phyloP scores from a whole-genome alignment of 441 rosid species.

The Manihot esculenta region DNA sequence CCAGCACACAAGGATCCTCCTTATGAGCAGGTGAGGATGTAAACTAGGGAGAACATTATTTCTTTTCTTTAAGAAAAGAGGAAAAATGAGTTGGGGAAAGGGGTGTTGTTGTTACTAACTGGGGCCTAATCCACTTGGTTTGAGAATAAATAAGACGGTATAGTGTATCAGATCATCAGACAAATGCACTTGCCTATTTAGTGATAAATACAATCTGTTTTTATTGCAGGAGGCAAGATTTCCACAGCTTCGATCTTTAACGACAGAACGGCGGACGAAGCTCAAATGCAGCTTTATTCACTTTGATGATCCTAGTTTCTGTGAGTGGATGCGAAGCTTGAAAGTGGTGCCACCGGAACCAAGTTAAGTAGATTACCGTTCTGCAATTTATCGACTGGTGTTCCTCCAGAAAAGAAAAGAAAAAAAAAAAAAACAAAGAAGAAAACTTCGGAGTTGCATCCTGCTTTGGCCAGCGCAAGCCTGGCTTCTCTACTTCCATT shows the following conservation, averaged over 20 bases:
- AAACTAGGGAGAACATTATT: no score
- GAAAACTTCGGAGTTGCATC: slow-evolving; percentile 16
- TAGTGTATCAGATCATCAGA: neutral
- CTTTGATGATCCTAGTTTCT: slow-evolving; percentile 89
- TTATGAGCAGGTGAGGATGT: slow-evolving; percentile 74
- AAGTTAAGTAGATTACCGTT: slow-evolving; percentile 32
- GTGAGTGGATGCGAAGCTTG: slow-evolving; percentile 88
- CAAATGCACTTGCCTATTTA: neutral
- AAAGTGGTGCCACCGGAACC: slow-evolving; percentile 90
- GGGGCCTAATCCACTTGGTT: no score
- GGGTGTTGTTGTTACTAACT: no score
- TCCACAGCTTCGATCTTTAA: slow-evolving; percentile 70
- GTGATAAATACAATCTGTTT: slow-evolving; percentile 6
- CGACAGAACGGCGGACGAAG: slow-evolving; percentile 65
- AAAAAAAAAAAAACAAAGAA: no score
- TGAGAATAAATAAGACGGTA: neutral
- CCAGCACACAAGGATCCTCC: slow-evolving; percentile 99
- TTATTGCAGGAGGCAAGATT: slow-evolving; percentile 84
- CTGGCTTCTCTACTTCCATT: neutral
- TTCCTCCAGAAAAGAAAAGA: slow-evolving; percentile 16
- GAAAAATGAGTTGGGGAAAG: no score
- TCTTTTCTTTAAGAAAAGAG: neutral
- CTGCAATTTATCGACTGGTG: slow-evolving; percentile 12
- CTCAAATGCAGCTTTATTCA: slow-evolving; percentile 81
- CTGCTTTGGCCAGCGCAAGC: slow-evolving; percentile 4